Evolutionary conservation across 768 basidiomycete species (phyloP), one percentile per base, ranked within the genome.

Genomic region (Favolaschia claudopus): DNA sequence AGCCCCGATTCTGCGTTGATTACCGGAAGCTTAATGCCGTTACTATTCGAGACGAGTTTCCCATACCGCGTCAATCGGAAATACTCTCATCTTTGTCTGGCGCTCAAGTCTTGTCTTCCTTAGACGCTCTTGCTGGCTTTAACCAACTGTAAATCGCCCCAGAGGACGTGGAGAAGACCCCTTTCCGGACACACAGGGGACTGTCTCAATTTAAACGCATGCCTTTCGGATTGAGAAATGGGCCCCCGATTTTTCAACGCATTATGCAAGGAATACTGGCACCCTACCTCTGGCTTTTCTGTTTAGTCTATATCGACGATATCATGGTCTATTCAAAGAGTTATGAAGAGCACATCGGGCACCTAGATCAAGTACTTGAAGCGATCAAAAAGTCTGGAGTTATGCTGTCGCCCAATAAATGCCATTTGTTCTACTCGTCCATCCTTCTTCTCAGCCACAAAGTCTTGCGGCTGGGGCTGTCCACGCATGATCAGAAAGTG

Each of bases 361-460:
- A 47, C n/a, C 31, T 47, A 4, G 45, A 47, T 19, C n/a, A 54
- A 27, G 65, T 70, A 9, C 42, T 67, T 7, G 25, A 46, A 36
- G 69, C 65, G 5, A 64, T 73, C 27, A 62, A 25, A 27, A 51
- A 54, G 32, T 22, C 45, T 8, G 55, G 45, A 24, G 36, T 56
- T 8, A 56, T 33, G 4, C 17, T 48, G 48, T 48, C 55, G 3
- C 19, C 56, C 5, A 17, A 49, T 15, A 58, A 57, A 14, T 49
- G 55, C 24, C 33, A 48, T 27, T n/a, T 43, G 24, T 43, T 43
- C 25, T 43, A 43, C 22, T 25, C 22, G 17, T 43, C 42, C 12
- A 29, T 31, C 22, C 31, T 51, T n/a, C 43, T 29, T 14, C 43
- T 37, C 17, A 58, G n/a, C 19, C 59, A 20, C 13, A 38, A n/a